Evolutionary conservation across 148 eudicot species (phyloP).

Genomic region (Rhododendron mucronatum): DNA sequence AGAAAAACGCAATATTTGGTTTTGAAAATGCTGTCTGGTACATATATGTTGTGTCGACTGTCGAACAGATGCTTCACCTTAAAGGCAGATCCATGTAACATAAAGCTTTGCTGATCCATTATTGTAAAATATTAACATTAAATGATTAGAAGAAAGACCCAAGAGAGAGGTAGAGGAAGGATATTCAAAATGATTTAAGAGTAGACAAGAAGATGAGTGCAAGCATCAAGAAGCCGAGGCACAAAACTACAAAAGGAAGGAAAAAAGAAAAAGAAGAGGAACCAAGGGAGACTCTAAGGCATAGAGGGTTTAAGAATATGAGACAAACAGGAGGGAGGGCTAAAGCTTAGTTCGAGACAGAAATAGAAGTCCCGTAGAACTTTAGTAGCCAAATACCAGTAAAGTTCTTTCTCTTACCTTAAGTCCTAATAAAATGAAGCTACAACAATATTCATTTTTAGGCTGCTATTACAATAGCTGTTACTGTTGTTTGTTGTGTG

Average conservation of each 20-base stretch:
- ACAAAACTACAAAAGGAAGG: neutral
- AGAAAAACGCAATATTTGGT: neutral
- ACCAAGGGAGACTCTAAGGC: neutral
- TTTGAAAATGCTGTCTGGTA: neutral
- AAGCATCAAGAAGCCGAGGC: neutral
- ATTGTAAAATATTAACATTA: neutral
- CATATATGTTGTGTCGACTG: neutral
- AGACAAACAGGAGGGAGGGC: neutral
- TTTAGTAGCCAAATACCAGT: neutral
- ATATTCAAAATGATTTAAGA: neutral
- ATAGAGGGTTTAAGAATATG: neutral
- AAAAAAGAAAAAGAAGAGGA: neutral
- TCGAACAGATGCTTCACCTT: neutral
- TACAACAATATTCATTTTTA: neutral
- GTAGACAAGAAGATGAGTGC: neutral
- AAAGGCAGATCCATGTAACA: neutral
- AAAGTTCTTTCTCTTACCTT: neutral
- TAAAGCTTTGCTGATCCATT: neutral
- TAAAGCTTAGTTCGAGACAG: neutral
- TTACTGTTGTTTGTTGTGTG: neutral
- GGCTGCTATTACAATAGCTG: neutral
- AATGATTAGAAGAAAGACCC: neutral
- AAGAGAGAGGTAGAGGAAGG: neutral
- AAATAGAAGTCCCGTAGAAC: neutral
- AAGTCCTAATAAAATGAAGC: neutral